These are phyloP conservation scores for Phytopythium ostracodes DNA, from an alignment of 352 stramenopile species.

Conservation along the genomic window DNA sequence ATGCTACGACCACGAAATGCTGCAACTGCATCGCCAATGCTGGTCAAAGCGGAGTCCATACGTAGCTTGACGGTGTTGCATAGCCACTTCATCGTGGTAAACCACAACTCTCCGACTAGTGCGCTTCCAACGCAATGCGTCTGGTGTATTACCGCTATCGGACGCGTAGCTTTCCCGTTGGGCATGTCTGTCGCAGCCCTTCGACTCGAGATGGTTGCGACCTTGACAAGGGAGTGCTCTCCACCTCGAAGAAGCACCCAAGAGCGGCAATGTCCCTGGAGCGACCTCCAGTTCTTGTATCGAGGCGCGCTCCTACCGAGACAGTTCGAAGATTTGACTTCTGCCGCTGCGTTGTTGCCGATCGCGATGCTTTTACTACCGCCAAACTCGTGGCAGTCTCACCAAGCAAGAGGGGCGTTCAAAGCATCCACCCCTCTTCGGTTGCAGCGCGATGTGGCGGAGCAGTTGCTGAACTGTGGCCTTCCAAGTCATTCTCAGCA, in stretches of 20 bases:
- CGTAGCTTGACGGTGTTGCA: not conserved
- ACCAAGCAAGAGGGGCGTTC: not conserved
- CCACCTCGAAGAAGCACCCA: not conserved
- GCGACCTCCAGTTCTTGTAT: constrained; percentile 28
- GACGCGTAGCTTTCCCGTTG: not conserved
- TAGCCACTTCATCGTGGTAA: not conserved
- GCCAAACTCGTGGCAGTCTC: not conserved
- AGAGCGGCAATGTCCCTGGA: not conserved
- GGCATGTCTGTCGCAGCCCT: not conserved
- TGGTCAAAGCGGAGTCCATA: not conserved
- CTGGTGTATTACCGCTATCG: not conserved
- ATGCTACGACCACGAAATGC: not conserved
- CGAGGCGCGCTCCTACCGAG: constrained; percentile 18
- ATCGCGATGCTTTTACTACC: constrained; percentile 15
- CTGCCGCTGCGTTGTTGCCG: constrained; percentile 21
- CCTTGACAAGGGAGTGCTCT: not conserved
- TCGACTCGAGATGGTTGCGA: not conserved
- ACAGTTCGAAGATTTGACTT: constrained; percentile 16
- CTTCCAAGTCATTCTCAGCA: too few relatives aligned
- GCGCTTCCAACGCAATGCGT: too few relatives aligned
- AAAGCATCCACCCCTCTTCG: not conserved
- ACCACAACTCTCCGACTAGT: not conserved
- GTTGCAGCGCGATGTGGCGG: not conserved
- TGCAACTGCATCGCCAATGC: not conserved
- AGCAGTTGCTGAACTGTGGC: constrained; percentile 1